Evolutionary conservation across 2,329 filamentous ascomycete genomes (phyloP).

Genomic region (Ophiostoma triangulosporum): DNA sequence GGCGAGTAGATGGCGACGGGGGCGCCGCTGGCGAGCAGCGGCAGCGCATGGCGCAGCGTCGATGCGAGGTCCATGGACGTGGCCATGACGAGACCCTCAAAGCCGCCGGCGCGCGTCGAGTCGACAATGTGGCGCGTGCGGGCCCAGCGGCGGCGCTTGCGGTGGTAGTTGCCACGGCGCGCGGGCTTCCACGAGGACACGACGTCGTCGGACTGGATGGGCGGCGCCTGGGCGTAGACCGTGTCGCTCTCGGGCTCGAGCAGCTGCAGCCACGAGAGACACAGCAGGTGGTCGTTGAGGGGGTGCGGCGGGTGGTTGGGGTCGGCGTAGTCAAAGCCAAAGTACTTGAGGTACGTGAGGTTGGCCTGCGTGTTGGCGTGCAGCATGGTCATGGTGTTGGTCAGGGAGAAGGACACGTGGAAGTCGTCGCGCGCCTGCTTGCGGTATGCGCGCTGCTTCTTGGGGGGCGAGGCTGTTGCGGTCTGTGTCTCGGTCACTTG

Average conservation of each 20-base stretch:
- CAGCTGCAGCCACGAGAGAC: slow-evolving; percentile 85
- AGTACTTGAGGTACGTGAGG: slow-evolving; percentile 76
- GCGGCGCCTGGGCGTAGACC: slow-evolving; percentile 55
- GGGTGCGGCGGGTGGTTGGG: slow-evolving; percentile 59
- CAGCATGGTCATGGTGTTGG: slow-evolving; percentile 68
- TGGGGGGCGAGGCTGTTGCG: not conserved
- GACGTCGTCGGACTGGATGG: slow-evolving; percentile 41
- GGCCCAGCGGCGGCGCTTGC: slow-evolving; percentile 75
- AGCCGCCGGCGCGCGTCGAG: slow-evolving; percentile 58
- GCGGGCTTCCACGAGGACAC: slow-evolving; percentile 64
- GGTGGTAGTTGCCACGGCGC: slow-evolving; percentile 73
- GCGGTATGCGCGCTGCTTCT: slow-evolving; percentile 6
- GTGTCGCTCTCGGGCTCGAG: slow-evolving; percentile 62
- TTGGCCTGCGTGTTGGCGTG: slow-evolving; percentile 80
- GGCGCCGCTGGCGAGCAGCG: slow-evolving; percentile 69
- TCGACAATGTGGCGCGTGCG: slow-evolving; percentile 60
- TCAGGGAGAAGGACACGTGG: slow-evolving; percentile 50
- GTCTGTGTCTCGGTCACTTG: not conserved
- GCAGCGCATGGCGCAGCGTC: slow-evolving; percentile 61
- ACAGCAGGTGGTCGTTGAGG: slow-evolving; percentile 66
- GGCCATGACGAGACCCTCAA: slow-evolving; percentile 72
- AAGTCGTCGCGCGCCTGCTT: slow-evolving; percentile 30
- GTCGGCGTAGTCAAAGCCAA: slow-evolving; percentile 63
- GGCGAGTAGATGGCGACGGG: slow-evolving; percentile 77
- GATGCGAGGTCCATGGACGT: slow-evolving; percentile 69